Evolutionary conservation across 2,329 filamentous ascomycete species (phyloP), one percentile per base, ranked within the genome.

Genomic region (Graphiopsis chlorocephala): DNA sequence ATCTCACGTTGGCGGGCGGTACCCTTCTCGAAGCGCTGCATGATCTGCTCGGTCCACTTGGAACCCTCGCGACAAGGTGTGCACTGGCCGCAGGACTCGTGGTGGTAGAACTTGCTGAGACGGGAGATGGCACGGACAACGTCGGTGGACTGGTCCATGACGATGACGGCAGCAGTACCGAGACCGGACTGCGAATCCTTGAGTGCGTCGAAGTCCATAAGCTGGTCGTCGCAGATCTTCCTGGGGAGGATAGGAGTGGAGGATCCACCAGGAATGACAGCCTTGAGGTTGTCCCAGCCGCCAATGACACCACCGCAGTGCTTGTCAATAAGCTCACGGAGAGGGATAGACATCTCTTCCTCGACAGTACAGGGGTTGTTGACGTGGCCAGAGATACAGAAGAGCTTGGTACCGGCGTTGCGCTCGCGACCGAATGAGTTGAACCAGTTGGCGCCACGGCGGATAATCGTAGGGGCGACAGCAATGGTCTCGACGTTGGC

Each of bases 31-130:
- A 99, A 96, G 64, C 95, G 90, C 80, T 90, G 84, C 95, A 99
- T 98, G 80, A 99, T 98, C 84, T 99, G 93, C 81, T 96, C 91
- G 12, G 94, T 97, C 95, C 95, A 99, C 84, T 96, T 97, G 84
- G 90, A 96, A 70, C 95, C 95, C 83, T 99, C 95, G 77, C 95
- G 91, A 86, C 95, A 99, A n/a, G 95, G 95, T 65, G 95, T 99
- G 84, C 95, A 99, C 83, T 99, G 95, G 66, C 95, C 95, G 80
- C 95, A 99, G 71, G 89, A 93, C 84, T 99, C 95, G 83, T 99
- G 95, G 80, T 93, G 91, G 85, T 99, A 99, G 84, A 99, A 99
- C 79, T 94, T 92, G 74, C 91, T 92, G 72, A 99, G 88, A 73
- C 95, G 90, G 69, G 91, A 89, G 77, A 99, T 98, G 76, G 92